Evolutionary conservation across 2,329 filamentous ascomycete genomes (phyloP).

Genomic region (Penicillium olsonii): DNA sequence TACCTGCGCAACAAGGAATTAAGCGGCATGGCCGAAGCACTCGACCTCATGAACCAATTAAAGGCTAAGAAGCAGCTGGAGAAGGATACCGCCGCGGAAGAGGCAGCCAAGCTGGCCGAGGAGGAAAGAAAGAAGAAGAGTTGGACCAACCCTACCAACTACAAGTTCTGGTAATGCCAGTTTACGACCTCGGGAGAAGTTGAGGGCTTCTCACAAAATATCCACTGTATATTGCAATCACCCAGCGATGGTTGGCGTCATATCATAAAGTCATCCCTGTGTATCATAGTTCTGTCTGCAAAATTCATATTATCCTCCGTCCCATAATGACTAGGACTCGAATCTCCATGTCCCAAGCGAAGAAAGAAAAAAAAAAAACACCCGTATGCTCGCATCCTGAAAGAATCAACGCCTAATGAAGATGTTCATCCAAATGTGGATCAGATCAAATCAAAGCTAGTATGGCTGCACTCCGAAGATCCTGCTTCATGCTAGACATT

Average conservation of each 20-base stretch:
- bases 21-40: constrained; percentile 79
- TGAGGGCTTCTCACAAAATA: constrained; percentile 33
- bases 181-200: constrained; percentile 32
- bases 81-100: constrained; percentile 44
- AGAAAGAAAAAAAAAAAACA: constrained; percentile 5
- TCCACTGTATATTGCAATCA: constrained; percentile 25
- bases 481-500: constrained; percentile 27
- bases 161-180: constrained; percentile 48
- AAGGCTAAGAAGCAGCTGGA: constrained; percentile 64
- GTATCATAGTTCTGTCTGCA: constrained; percentile 24
- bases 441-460: not conserved
- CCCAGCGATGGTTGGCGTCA: constrained; percentile 16
- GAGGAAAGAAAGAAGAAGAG: constrained; percentile 45
- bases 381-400: constrained; percentile 3
- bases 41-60: constrained; percentile 77
- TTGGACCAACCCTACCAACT: constrained; percentile 47
- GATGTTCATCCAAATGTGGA: not conserved
- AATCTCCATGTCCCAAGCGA: not conserved
- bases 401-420: constrained; percentile 4
- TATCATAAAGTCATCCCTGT: constrained; percentile 28
- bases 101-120: constrained; percentile 34
- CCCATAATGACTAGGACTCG: constrained; percentile 3
- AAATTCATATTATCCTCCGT: constrained; percentile 15
- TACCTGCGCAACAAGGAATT: constrained; percentile 72
- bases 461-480: not conserved